A percentile compares a stretch with the other conserved stretches of the same genome.
Evolutionary conservation across 2,329 filamentous ascomycete genomes (phyloP).

Genomic region (Tolypocladium inflatum): DNA sequence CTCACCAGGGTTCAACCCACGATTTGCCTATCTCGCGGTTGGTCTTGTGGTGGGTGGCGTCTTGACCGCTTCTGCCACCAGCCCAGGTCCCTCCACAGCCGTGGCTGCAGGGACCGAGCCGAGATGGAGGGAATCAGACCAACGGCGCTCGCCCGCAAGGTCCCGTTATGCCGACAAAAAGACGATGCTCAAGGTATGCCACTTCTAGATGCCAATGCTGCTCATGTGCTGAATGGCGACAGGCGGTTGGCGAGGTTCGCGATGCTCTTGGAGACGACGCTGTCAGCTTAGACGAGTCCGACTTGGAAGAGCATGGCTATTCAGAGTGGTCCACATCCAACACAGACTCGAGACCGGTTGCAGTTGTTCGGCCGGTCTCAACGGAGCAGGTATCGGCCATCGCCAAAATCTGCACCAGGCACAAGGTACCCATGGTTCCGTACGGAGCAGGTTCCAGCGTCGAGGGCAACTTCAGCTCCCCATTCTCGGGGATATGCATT

Average conservation of each 20-base stretch:
- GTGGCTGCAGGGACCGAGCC: background rate
- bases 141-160: background rate
- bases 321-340: constrained; percentile 66
- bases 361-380: constrained; percentile 53
- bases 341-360: constrained; percentile 51
- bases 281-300: constrained; percentile 55
- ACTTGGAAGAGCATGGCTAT: constrained; percentile 54
- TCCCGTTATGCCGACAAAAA: constrained; percentile 12
- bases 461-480: constrained; percentile 62
- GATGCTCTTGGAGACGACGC: constrained; percentile 39
- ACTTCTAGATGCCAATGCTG: background rate
- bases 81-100: background rate
- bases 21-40: background rate
- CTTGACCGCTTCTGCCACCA: background rate
- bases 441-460: constrained; percentile 67
- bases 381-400: constrained; percentile 57
- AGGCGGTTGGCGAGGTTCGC: constrained; percentile 12
- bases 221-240: background rate
- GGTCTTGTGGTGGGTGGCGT: constrained; percentile 2
- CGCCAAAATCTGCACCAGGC: constrained; percentile 50
- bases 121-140: constrained; percentile 6
- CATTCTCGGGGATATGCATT: constrained; percentile 58
- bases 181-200: constrained; percentile 11
- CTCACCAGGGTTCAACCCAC: background rate
- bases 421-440: constrained; percentile 60